Percentiles rank a stretch among this genome's conserved stretches.
phyloP scores from a whole-genome alignment of 2,329 filamentous ascomycete species.

The Xylariales sp. region DNA sequence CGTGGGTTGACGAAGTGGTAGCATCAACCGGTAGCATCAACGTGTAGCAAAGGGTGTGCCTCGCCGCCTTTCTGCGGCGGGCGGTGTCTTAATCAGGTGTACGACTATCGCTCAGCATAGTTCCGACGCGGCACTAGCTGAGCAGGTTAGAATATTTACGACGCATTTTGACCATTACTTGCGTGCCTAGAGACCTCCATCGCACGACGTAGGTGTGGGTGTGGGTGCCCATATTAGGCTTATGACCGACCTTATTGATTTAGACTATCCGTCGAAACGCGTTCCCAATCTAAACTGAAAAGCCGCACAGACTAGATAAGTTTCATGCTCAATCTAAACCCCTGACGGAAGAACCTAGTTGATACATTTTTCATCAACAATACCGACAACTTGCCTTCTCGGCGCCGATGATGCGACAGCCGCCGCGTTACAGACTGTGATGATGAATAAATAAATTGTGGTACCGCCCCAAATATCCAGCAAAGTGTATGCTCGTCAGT shows the following conservation, averaged over 20 bases:
- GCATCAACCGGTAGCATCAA: background rate
- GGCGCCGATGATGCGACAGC: background rate
- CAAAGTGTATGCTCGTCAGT: background rate
- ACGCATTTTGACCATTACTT: background rate
- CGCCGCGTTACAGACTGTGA: background rate
- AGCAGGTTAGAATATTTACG: background rate
- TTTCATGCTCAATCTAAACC: no score
- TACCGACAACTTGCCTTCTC: background rate
- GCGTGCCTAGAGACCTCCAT: no score
- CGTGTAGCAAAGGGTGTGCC: background rate
- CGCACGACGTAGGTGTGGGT: no score
- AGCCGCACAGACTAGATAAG: background rate
- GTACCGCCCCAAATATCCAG: background rate
- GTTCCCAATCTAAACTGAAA: background rate
- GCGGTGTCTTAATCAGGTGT: background rate
- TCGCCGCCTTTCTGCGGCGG: background rate
- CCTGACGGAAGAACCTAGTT: no score
- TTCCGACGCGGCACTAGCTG: no score
- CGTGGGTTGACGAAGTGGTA: no score
- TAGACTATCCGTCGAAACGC: background rate
- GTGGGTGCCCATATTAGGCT: no score
- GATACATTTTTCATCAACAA: no score
- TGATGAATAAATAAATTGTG: conserved; percentile 3
- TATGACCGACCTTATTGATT: no score
- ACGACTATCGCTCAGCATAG: background rate